Base-by-base conservation (phyloP, 2,329 filamentous ascomycete genomes). In the Pseudogymnoascus destructans region DNA sequence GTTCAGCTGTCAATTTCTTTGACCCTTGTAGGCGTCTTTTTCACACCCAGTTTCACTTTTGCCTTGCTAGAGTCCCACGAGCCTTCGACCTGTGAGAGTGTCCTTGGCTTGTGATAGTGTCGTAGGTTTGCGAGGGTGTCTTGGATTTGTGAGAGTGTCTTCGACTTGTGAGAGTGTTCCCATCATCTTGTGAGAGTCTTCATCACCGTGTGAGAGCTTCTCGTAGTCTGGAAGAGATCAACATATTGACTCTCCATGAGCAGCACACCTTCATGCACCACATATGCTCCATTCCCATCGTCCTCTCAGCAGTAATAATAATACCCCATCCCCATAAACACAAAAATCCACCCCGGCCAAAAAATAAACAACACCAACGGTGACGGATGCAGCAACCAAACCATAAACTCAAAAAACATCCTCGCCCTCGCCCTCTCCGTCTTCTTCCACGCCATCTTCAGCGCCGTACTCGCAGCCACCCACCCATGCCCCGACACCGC, bases 341-440 rank as follows among this genome's bases (percentile, higher is more conserved):
- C n/a, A 11, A 59, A 17, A 4, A 58, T 30, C 58, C 58, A 59
- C 21, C 58, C 58, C 2, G 58, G 58, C 58, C 58, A 59, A 10
- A 59, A 59, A 10, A 59, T 33, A 30, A 59, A 46, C 17, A 59
- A 19, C 8, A 55, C 40, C 13, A 59, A 15, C n/a, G 58, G 55
- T 33, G 57, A 38, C 5, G 58, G 58, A 25, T 59, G 57, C 21
- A 59, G 17, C 17, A 59, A 46, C 58, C 58, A 59, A 3, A 58
- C 58, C 55, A 59, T 58, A 30, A 59, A 59, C 25, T 58, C 58
- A 36, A 58, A 58, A 23, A 59, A 59, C 15, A 52, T 9, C n/a
- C 46, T 38, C 13, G 55, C 54, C 19, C 58, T 57, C 13, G 33
- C 17, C 23, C 40, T 59, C 54, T 59, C 57, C 32, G 42, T 59